Evolutionary conservation across 257 asterid species (phyloP).

Genomic region (Gynochthodes officinalis): DNA sequence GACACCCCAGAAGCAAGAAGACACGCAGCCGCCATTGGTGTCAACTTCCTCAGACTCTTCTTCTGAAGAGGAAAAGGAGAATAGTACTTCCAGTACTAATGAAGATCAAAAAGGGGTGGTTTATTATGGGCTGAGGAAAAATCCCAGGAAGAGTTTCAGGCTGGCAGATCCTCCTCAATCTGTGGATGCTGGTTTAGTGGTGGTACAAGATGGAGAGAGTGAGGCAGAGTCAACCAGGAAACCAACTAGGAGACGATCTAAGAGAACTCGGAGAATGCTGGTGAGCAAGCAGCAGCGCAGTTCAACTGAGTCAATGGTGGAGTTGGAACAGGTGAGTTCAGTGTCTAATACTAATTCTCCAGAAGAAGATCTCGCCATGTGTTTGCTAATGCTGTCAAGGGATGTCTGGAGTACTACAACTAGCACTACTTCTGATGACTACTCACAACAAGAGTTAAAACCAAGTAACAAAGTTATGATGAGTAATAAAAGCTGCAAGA

Average conservation of each 20-base stretch:
- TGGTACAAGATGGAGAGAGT: conserved; percentile 33
- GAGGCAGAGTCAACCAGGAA: conserved; percentile 36
- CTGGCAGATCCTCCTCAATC: conserved; percentile 40
- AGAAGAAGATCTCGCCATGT: conserved; percentile 58
- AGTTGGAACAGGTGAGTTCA: conserved; percentile 29
- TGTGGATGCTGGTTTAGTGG: conserved; percentile 31
- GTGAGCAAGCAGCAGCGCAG: conserved; percentile 6
- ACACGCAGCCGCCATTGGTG: conserved; percentile 5
- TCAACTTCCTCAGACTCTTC: conserved; percentile 31
- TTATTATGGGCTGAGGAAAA: conserved; percentile 29
- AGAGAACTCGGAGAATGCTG: conserved; percentile 24
- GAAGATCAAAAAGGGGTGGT: conserved; percentile 17
- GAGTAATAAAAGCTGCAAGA: conserved; percentile 27
- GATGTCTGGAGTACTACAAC: conserved; percentile 34
- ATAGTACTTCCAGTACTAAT: background rate
- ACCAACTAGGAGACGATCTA: conserved; percentile 31
- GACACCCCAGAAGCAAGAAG: conserved; percentile 29
- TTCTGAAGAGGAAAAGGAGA: conserved; percentile 17
- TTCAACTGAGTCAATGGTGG: conserved; percentile 22
- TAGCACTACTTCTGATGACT: background rate
- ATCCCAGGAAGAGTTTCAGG: conserved; percentile 34
- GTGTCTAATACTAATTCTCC: conserved; percentile 27
- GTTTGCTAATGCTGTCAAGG: conserved; percentile 62
- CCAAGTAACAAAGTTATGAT: conserved; percentile 30
- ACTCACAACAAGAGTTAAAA: conserved; percentile 13